These are phyloP conservation scores for Podospora pseudopauciseta DNA, from an alignment of 495 filamentous ascomycete species.

Conservation along the genomic window DNA sequence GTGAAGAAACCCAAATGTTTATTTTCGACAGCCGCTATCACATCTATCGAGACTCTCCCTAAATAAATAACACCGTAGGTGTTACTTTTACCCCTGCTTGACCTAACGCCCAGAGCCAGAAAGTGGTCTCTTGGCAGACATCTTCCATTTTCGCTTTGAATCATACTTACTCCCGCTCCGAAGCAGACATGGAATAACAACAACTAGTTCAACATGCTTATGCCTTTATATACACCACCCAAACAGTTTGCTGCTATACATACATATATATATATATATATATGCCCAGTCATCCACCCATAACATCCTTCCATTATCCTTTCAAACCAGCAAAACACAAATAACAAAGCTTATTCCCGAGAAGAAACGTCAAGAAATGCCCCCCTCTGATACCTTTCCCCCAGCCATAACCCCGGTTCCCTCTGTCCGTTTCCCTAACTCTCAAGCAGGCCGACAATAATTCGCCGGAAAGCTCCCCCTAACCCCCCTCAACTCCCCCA, in stretches of 20 bases:
- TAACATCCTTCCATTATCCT: not conserved
- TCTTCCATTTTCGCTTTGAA: not conserved
- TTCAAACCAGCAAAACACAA: not conserved
- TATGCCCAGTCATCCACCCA: not conserved
- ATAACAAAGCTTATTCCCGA: not conserved
- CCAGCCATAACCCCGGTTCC: not conserved
- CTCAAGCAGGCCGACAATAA: constrained; percentile 56
- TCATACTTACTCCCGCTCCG: not conserved
- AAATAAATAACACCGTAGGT: not conserved
- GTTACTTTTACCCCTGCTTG: not conserved
- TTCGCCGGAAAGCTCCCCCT: constrained; percentile 88
- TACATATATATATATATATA: not conserved
- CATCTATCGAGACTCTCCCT: not conserved
- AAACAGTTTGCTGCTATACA: not conserved
- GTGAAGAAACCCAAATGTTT: not conserved
- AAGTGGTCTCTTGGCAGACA: not conserved
- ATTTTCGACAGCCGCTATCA: not conserved
- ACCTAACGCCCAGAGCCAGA: not conserved
- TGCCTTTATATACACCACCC: not conserved
- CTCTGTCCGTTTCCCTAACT: not conserved
- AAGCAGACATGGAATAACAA: not conserved
- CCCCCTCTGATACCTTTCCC: not conserved
- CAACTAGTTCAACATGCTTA: not conserved
- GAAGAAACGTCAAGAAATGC: not conserved
- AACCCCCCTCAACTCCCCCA: constrained; percentile 72